Evolutionary conservation across 2,329 filamentous ascomycete genomes (phyloP).

Genomic region (Paecilomyces sp.): DNA sequence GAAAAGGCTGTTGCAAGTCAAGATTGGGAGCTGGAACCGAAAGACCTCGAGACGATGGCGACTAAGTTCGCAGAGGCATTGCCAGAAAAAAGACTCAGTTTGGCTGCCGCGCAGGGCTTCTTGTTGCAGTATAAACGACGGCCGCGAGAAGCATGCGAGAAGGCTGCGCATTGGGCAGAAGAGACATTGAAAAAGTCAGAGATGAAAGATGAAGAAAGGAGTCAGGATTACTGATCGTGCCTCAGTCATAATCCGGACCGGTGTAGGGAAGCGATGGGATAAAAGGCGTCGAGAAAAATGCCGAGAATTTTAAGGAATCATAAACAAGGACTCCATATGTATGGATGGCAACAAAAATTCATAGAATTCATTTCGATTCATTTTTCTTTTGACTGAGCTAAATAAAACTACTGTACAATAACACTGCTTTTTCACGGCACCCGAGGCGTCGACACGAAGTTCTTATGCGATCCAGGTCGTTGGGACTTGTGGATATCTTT

Average conservation of each 20-base stretch:
- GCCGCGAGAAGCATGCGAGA: constrained; percentile 48
- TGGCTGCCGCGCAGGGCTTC: constrained; percentile 60
- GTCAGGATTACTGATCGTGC: background rate
- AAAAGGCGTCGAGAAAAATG: too few relatives aligned
- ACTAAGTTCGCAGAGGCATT: constrained; percentile 46
- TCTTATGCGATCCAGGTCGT: constrained; percentile 49
- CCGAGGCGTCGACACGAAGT: background rate
- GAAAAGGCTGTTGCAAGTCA: constrained; percentile 16
- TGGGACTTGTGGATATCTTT: constrained; percentile 57
- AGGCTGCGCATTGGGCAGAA: constrained; percentile 27
- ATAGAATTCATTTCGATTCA: background rate
- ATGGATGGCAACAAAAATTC: background rate
- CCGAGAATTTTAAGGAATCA: background rate
- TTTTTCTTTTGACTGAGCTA: background rate
- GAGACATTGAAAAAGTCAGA: constrained; percentile 2
- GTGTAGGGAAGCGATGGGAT: too few relatives aligned
- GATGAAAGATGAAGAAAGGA: constrained; percentile 1
- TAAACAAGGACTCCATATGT: background rate
- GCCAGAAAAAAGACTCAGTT: constrained; percentile 47
- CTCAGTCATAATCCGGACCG: too few relatives aligned
- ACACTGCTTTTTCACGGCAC: background rate
- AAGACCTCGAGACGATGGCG: constrained; percentile 20
- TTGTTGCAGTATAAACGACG: constrained; percentile 56
- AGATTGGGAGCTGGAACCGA: constrained; percentile 22
- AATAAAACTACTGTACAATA: background rate